These are phyloP conservation scores for Chaetomium cochliodes DNA, from an alignment of 495 filamentous ascomycete genomes.

Conservation along the genomic window DNA sequence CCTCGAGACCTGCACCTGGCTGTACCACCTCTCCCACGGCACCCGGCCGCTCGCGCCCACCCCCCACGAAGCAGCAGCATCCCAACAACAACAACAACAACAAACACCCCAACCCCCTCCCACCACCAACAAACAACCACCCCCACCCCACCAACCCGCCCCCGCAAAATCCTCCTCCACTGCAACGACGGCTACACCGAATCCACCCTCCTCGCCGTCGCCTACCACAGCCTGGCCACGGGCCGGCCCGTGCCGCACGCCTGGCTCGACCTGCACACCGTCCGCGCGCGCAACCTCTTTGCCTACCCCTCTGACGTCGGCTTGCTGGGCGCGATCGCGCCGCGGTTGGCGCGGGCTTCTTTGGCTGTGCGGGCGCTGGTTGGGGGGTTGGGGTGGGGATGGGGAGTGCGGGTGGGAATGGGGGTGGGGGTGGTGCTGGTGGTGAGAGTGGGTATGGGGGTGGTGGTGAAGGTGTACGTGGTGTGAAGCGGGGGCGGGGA, in stretches of 20 bases:
- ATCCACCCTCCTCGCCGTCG: conserved; percentile 78
- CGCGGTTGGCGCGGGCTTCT: conserved; percentile 60
- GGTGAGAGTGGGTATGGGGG: too few relatives aligned
- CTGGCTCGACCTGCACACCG: conserved; percentile 80
- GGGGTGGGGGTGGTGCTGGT: too few relatives aligned
- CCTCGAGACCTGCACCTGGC: conserved; percentile 82
- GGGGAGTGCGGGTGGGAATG: too few relatives aligned
- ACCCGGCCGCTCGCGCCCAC: conserved; percentile 37
- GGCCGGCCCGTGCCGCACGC: conserved; percentile 76
- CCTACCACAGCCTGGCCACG: conserved; percentile 88
- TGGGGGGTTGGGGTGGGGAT: too few relatives aligned
- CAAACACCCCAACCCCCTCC: conserved; percentile 35
- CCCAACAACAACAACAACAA: conserved; percentile 8
- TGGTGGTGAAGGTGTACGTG: too few relatives aligned
- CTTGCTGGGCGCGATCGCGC: conserved; percentile 71
- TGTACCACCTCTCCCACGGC: conserved; percentile 72
- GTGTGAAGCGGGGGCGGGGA: too few relatives aligned
- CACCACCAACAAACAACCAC: background rate
- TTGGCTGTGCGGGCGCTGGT: conserved; percentile 40
- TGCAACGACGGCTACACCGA: conserved; percentile 97
- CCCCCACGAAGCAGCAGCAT: conserved; percentile 32
- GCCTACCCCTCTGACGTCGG: conserved; percentile 88
- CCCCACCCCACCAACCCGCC: conserved; percentile 27
- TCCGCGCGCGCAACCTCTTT: conserved; percentile 88
- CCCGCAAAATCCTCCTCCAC: conserved; percentile 77